Conservation (phyloP, 306 rosid genomes). For the Trifolium repens region DNA sequence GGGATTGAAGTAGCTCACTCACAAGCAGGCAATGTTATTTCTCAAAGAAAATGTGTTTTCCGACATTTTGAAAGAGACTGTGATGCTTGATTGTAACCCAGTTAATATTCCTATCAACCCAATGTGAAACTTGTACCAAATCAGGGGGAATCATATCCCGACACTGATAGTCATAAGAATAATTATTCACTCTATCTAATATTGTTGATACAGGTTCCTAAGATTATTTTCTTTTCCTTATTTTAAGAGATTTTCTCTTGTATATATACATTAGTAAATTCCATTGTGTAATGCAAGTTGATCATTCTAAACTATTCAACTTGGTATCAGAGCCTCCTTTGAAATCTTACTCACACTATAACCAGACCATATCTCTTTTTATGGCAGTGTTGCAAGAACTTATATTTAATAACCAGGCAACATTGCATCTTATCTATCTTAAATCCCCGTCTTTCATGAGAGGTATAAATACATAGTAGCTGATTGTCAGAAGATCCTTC, state of each 20-base stretch:
- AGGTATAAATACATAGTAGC: background rate
- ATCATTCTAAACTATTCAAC: background rate
- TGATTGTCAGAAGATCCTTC: background rate
- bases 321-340: background rate
- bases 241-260: background rate
- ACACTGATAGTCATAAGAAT: background rate
- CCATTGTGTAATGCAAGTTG: background rate
- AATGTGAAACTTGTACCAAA: background rate
- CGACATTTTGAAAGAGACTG: background rate
- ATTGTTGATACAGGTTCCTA: background rate
- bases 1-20: background rate
- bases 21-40: background rate
- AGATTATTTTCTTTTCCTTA: background rate
- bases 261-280: no score
- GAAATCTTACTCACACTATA: no score
- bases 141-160: background rate
- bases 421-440: background rate
- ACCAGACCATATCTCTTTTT: background rate
- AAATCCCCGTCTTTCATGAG: background rate
- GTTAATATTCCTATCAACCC: background rate
- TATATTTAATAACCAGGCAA: background rate
- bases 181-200: background rate
- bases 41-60: background rate
- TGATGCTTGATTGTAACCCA: background rate
- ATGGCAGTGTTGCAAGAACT: background rate